Percentiles rank a stretch among this genome's conserved stretches.
phyloP scores from a whole-genome alignment of 805 yeast species.

The Yamadazyma kitorensis region DNA sequence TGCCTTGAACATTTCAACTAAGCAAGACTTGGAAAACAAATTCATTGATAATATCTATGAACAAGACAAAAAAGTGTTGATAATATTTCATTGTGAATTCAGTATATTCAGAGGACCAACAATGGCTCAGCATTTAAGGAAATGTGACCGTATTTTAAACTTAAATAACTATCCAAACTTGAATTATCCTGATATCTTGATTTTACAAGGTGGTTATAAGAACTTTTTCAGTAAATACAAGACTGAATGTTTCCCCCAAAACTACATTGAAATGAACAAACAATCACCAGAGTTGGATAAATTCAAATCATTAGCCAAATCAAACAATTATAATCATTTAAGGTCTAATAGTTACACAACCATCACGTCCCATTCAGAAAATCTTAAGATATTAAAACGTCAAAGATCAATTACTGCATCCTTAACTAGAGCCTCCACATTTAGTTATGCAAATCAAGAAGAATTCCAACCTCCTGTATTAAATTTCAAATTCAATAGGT shows the following conservation, averaged over 20 bases:
- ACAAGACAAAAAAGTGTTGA: constrained; percentile 37
- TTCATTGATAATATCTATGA: constrained; percentile 35
- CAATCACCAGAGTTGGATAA: constrained; percentile 44
- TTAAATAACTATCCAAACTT: constrained; percentile 75
- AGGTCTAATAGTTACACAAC: constrained; percentile 30
- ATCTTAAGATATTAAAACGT: constrained; percentile 30
- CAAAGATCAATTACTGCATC: constrained; percentile 20
- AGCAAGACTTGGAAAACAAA: constrained; percentile 60
- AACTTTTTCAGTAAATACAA: constrained; percentile 62
- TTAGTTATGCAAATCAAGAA: constrained; percentile 16
- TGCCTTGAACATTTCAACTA: constrained; percentile 74
- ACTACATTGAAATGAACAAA: constrained; percentile 79
- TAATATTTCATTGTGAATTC: constrained; percentile 93
- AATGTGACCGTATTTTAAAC: constrained; percentile 75
- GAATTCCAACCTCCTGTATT: constrained; percentile 28
- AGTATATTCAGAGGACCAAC: constrained; percentile 92
- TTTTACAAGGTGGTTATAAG: constrained; percentile 90
- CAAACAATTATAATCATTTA: constrained; percentile 32
- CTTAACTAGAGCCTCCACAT: constrained; percentile 25
- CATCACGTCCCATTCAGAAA: constrained; percentile 24
- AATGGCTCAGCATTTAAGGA: constrained; percentile 83
- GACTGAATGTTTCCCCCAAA: constrained; percentile 66
- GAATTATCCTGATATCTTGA: constrained; percentile 83
- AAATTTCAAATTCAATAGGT: constrained; percentile 17
- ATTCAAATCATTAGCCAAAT: constrained; percentile 42